A percentile compares a stretch with the other conserved stretches of the same genome.
phyloP scores from a whole-genome alignment of 495 filamentous ascomycete species.

The Podospora pseudopauciseta region DNA sequence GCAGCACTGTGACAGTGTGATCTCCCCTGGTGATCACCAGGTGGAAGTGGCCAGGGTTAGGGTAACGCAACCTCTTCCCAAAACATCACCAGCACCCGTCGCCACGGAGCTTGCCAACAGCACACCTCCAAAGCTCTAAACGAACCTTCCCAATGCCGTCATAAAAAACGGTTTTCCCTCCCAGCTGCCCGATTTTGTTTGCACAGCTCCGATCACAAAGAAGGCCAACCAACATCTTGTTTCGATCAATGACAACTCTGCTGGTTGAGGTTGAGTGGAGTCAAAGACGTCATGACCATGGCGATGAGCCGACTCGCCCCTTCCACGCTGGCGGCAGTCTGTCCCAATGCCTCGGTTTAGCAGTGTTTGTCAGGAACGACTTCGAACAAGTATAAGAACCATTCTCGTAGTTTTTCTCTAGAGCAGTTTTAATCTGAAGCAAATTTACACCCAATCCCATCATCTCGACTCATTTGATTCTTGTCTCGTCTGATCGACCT shows the following conservation, averaged over 20 bases:
- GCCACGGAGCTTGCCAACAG: background rate
- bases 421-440: background rate
- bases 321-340: background rate
- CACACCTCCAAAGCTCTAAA: background rate
- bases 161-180: background rate
- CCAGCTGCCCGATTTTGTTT: background rate
- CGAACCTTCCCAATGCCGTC: background rate
- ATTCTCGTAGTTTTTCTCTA: background rate
- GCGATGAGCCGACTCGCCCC: background rate
- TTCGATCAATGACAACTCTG: background rate
- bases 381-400: background rate
- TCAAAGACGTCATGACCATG: constrained; percentile 7
- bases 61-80: background rate
- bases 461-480: background rate
- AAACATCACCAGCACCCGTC: background rate
- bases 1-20: background rate
- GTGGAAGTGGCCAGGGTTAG: background rate
- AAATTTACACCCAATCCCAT: background rate
- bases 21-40: background rate
- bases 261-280: background rate
- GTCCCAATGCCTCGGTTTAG: background rate
- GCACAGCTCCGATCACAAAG: background rate
- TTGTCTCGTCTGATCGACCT: background rate
- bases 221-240: background rate
- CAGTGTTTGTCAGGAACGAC: background rate